Conservation (phyloP, 371 early-diverging fungal genomes). For the Rhizopus sp. region DNA sequence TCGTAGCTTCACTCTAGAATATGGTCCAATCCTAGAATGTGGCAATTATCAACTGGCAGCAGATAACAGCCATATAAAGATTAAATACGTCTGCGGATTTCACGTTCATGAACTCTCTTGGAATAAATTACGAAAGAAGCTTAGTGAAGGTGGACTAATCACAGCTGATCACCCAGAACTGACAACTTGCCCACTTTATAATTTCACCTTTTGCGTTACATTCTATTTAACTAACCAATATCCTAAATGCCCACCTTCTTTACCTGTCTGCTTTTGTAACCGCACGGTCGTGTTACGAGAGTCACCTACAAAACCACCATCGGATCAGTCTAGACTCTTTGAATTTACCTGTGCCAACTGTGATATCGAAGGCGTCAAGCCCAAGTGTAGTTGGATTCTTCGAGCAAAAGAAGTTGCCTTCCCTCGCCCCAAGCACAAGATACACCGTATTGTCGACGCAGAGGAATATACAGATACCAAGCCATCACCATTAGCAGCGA, state of each 20-base stretch:
- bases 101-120: conserved; percentile 10
- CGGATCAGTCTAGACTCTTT: not conserved
- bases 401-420: conserved; percentile 34
- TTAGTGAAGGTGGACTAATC: not conserved
- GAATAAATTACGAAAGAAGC: not conserved
- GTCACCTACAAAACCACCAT: not conserved
- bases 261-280: conserved; percentile 29
- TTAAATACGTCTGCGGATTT: conserved; percentile 8
- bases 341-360: conserved; percentile 36
- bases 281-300: conserved; percentile 15
- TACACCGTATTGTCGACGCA: conserved; percentile 8
- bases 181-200: conserved; percentile 6
- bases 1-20: conserved; percentile 5
- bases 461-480: conserved; percentile 2
- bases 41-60: conserved; percentile 4
- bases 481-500: not conserved
- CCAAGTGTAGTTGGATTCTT: conserved; percentile 38
- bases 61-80: not conserved
- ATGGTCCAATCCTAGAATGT: conserved; percentile 12
- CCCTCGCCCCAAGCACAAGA: conserved; percentile 6
- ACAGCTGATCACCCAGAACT: not conserved
- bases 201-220: conserved; percentile 6
- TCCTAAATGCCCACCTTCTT: not conserved
- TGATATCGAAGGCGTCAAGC: conserved; percentile 25
- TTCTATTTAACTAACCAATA: not conserved